Evolutionary conservation across 176 grass and related monocot genomes (phyloP).

Genomic region (Juncus inflexus): DNA sequence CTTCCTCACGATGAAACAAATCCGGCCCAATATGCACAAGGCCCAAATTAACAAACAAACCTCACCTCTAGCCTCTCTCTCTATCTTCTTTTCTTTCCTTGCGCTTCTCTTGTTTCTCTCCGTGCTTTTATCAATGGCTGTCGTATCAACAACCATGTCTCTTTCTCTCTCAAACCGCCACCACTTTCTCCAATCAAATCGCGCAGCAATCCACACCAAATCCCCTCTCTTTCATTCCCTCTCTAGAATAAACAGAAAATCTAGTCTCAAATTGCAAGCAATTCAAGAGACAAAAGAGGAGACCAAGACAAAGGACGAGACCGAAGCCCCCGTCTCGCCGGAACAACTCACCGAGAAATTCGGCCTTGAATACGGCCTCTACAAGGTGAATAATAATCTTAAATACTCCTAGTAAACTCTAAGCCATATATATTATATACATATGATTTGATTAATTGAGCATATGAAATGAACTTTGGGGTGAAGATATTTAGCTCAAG

Average conservation of each 20-base stretch:
- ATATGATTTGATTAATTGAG: no score
- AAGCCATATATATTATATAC: no score
- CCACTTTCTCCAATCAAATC: slow-evolving; percentile 1
- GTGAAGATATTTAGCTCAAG: slow-evolving; percentile 83
- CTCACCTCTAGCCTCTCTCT: background rate
- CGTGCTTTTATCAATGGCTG: slow-evolving; percentile 40
- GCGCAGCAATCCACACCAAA: slow-evolving; percentile 7
- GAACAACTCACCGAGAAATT: slow-evolving; percentile 90
- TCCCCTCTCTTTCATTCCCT: slow-evolving; percentile 9
- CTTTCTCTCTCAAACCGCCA: slow-evolving; percentile 8
- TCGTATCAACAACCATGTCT: slow-evolving; percentile 38
- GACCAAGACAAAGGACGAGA: slow-evolving; percentile 33
- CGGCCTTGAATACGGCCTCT: slow-evolving; percentile 85
- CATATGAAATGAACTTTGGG: background rate
- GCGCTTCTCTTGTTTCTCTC: background rate
- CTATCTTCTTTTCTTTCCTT: background rate
- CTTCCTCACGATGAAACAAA: slow-evolving; percentile 19
- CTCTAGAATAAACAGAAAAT: background rate
- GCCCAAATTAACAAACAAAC: slow-evolving; percentile 14
- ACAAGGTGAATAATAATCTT: slow-evolving; percentile 48
- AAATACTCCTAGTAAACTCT: no score
- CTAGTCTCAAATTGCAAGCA: slow-evolving; percentile 33
- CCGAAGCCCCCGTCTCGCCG: slow-evolving; percentile 37
- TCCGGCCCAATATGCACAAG: slow-evolving; percentile 18
- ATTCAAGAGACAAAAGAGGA: slow-evolving; percentile 47